Base-by-base conservation (phyloP, 2,329 filamentous ascomycete genomes). In the Pseudopyricularia cyperi region DNA sequence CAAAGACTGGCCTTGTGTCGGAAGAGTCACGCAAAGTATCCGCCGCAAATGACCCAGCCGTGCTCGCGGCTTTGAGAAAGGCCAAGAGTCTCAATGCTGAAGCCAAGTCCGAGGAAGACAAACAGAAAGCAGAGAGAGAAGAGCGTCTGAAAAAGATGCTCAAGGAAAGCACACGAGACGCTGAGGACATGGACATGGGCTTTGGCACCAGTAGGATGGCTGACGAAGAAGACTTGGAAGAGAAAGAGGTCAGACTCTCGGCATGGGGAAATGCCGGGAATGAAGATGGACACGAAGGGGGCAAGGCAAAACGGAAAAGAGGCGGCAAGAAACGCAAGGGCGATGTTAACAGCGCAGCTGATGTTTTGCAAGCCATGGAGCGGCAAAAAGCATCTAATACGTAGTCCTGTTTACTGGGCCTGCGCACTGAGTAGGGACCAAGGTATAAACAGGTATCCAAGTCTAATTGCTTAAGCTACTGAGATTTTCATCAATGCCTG, bases 161-260 rank as follows among this genome's bases (percentile, higher is more conserved):
- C 6, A 73, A 83, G 59, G 76, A 76, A 54, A 80, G 82, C 52
- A 85, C 87, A 58, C 79, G 90, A 48, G 91, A 97, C 63, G 81
- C 89, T 48, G 83, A 91, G 53, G 91, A 98, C 67, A 77, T 98
- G 69, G 93, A 98, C 62, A 80, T 97, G 74, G 91, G 90, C 55
- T 97, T 98, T 62, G 93, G 93, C 33, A 87, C 83, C 19, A 93
- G 85, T 62, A 78, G 91, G 28, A 84, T 88, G 61, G 89, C 87
- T 52, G 93, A 96, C 61, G 89, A 90, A 49, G 90, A 90, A 54
- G 90, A 95, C 57, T 78, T 85, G 57, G 87, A 89, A 39, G 75
- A 76, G 63, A 73, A 71, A 44, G 81, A 77, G 58, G 69, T 88
- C 56, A 87, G 86, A 68, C 66, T 90, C 52, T 81, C 79, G 37